These are phyloP conservation scores for Fraxinus excelsior DNA, from an alignment of 257 asterid species.

Conservation along the genomic window DNA sequence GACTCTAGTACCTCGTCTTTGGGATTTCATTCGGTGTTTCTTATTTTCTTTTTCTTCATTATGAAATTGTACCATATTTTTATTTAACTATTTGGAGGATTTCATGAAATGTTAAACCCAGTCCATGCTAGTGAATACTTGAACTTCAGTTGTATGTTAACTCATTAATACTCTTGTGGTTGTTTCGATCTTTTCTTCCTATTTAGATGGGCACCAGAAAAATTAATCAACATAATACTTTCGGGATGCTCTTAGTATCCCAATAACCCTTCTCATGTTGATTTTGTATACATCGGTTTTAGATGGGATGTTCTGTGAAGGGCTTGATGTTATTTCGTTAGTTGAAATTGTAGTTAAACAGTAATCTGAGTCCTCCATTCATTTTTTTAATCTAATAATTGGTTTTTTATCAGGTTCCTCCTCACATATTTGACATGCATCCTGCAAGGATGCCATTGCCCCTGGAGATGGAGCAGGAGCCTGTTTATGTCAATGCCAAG, in stretches of 20 bases:
- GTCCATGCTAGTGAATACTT: not conserved
- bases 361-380: too few species aligned
- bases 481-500: conserved; percentile 91
- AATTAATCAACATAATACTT: too few species aligned
- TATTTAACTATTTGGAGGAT: not conserved
- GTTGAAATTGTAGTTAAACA: too few species aligned
- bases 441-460: conserved; percentile 85
- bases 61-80: not conserved
- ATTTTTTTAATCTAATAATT: too few species aligned
- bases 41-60: conserved; percentile 8
- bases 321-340: too few species aligned
- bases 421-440: conserved; percentile 59
- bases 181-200: too few species aligned
- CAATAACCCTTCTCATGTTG: too few species aligned
- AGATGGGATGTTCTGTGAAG: too few species aligned
- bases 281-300: too few species aligned
- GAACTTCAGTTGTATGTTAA: not conserved
- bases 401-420: conserved; percentile 53
- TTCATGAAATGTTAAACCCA: not conserved
- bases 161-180: not conserved
- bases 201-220: too few species aligned
- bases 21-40: not conserved
- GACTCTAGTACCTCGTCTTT: not conserved
- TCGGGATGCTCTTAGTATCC: too few species aligned
- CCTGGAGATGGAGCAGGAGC: conserved; percentile 82